These are phyloP conservation scores for Tylopilus sp. DNA, from an alignment of 768 basidiomycete genomes.

Conservation along the genomic window DNA sequence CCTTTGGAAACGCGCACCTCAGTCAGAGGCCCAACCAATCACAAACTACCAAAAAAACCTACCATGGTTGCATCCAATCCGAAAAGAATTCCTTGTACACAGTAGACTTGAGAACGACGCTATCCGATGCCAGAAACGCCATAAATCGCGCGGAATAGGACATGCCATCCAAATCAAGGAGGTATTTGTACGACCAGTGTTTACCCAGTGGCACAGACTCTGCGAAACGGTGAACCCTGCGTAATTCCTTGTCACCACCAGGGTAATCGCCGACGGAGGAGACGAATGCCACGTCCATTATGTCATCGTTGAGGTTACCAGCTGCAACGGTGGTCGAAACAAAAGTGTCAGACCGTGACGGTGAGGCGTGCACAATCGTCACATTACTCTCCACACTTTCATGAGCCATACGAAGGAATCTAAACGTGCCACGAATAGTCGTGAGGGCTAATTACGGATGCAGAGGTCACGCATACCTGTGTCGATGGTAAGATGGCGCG, in stretches of 20 bases:
- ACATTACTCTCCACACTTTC: constrained; percentile 44
- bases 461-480: constrained; percentile 48
- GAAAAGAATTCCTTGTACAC: constrained; percentile 89
- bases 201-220: constrained; percentile 77
- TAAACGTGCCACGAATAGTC: constrained; percentile 1
- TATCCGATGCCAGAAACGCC: constrained; percentile 81
- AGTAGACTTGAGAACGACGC: constrained; percentile 85
- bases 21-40: not conserved
- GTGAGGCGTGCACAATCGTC: constrained; percentile 69
- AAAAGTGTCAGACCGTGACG: constrained; percentile 53
- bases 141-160: constrained; percentile 90
- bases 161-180: constrained; percentile 93
- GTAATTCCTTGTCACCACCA: constrained; percentile 65
- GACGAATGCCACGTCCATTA: constrained; percentile 88
- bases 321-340: constrained; percentile 60
- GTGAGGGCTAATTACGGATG: constrained; percentile 1
- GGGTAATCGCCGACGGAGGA: constrained; percentile 75
- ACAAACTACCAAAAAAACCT: constrained; percentile 17
- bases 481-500: constrained; percentile 78
- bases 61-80: constrained; percentile 93
- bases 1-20: constrained; percentile 42
- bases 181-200: constrained; percentile 92
- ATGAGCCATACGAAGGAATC: constrained; percentile 79
- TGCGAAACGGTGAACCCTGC: constrained; percentile 62
- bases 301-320: constrained; percentile 62